phyloP scores from a whole-genome alignment of 495 filamentous ascomycete genomes.

The Xylaria sp. region DNA sequence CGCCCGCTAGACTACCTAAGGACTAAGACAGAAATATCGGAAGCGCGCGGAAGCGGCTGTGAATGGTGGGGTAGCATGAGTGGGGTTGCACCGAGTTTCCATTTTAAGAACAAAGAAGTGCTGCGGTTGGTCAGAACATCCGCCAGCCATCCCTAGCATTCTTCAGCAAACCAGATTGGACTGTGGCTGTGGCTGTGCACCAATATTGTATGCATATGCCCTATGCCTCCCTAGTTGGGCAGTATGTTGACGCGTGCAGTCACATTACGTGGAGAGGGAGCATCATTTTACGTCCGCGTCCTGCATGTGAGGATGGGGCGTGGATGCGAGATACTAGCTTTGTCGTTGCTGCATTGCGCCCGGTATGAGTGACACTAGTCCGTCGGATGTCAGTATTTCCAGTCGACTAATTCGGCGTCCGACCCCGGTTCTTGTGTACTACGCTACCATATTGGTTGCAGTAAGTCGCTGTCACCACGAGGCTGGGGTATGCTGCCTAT shows the following conservation, averaged over 20 bases:
- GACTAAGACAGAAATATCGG: neutral
- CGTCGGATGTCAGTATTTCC: constrained; percentile 3
- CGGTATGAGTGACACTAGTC: neutral
- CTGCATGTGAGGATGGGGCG: constrained; percentile 11
- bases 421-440: neutral
- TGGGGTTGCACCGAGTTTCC: constrained; percentile 12
- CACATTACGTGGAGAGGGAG: neutral
- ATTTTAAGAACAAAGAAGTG: constrained; percentile 22
- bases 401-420: constrained; percentile 9
- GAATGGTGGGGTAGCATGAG: neutral
- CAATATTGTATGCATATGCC: constrained; percentile 2
- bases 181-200: constrained; percentile 2
- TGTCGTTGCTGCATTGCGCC: neutral
- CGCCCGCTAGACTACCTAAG: neutral
- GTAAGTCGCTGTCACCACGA: neutral
- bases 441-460: neutral
- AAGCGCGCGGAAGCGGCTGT: constrained; percentile 16
- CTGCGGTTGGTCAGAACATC: neutral
- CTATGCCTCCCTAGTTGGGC: neutral
- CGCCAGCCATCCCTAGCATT: neutral
- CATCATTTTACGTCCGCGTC: neutral
- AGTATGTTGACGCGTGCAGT: neutral
- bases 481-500: neutral
- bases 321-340: neutral
- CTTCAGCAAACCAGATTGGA: neutral